Evolutionary conservation across 2,329 filamentous ascomycete genomes (phyloP).

Genomic region (Clarireedia monteithiana): DNA sequence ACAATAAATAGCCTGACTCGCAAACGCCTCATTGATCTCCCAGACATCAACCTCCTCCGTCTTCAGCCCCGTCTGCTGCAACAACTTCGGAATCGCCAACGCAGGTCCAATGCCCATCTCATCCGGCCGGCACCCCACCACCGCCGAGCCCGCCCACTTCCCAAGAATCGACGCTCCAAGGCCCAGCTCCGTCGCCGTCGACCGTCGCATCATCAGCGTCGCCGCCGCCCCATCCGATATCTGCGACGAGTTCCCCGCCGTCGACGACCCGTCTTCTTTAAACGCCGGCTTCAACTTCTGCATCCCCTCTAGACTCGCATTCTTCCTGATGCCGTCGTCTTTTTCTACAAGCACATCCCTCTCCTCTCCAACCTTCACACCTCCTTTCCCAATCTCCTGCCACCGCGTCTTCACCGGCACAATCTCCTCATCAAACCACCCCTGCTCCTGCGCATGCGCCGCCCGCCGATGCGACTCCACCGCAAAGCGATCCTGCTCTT

Average conservation of each 20-base stretch:
- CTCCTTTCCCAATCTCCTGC: constrained; percentile 56
- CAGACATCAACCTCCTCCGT: constrained; percentile 70
- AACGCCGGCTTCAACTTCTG: constrained; percentile 82
- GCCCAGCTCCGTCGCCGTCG: constrained; percentile 66
- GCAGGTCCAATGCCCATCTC: constrained; percentile 94
- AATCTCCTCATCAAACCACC: constrained; percentile 71
- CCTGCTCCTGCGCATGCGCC: constrained; percentile 57
- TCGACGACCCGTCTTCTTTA: constrained; percentile 63
- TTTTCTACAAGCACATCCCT: constrained; percentile 59
- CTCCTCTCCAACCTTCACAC: constrained; percentile 43
- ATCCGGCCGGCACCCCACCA: constrained; percentile 74
- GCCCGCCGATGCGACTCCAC: constrained; percentile 68
- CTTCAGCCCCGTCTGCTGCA: constrained; percentile 59
- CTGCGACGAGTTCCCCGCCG: constrained; percentile 80
- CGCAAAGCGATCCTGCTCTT: constrained; percentile 79
- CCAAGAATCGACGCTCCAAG: constrained; percentile 64
- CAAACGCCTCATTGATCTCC: constrained; percentile 88
- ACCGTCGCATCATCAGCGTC: constrained; percentile 75
- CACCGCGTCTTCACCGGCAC: constrained; percentile 68
- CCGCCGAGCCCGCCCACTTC: constrained; percentile 70
- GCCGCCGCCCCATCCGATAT: constrained; percentile 85
- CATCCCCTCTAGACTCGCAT: constrained; percentile 61
- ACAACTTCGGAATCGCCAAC: constrained; percentile 73
- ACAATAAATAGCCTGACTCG: constrained; percentile 61
- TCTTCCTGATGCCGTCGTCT: constrained; percentile 77